A percentile compares a stretch with the other conserved stretches of the same genome.
phyloP scores from a whole-genome alignment of 2,329 filamentous ascomycete genomes.

The Xylaria sp. region DNA sequence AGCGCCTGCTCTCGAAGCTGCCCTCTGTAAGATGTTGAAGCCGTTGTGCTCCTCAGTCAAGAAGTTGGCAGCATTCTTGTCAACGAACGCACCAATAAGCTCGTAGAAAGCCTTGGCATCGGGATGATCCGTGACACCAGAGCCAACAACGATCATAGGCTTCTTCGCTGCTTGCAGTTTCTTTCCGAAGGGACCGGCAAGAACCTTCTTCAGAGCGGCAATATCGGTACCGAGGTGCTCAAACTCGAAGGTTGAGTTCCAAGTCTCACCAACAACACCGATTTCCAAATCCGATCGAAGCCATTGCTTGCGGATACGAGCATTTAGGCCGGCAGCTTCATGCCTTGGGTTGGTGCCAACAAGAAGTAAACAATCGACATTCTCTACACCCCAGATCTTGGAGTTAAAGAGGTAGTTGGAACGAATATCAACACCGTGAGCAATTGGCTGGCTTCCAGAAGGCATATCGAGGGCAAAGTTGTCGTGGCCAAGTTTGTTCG shows the following conservation, averaged over 20 bases:
- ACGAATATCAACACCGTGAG: slow-evolving; percentile 92
- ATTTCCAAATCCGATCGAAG: slow-evolving; percentile 93
- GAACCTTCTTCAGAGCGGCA: slow-evolving; percentile 82
- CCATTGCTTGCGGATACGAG: slow-evolving; percentile 98
- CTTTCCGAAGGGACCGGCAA: slow-evolving; percentile 90
- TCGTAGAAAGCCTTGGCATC: slow-evolving; percentile 96
- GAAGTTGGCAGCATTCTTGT: slow-evolving; percentile 92
- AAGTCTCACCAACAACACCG: slow-evolving; percentile 88
- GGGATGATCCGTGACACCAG: slow-evolving; percentile 86
- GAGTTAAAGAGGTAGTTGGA: slow-evolving; percentile 98
- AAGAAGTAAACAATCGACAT: slow-evolving; percentile 90
- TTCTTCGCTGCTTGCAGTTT: slow-evolving; percentile 87
- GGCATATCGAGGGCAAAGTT: slow-evolving; percentile 94
- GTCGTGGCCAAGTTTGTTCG: slow-evolving; percentile 95
- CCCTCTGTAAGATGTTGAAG: slow-evolving; percentile 95
- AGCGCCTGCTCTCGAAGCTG: slow-evolving; percentile 90
- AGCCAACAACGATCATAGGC: slow-evolving; percentile 97
- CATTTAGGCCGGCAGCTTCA: slow-evolving; percentile 94
- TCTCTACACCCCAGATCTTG: slow-evolving; percentile 90
- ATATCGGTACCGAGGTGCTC: slow-evolving; percentile 87
- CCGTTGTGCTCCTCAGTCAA: slow-evolving; percentile 92
- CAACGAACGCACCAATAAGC: slow-evolving; percentile 86
- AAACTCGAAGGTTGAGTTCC: slow-evolving; percentile 95
- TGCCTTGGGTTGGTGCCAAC: slow-evolving; percentile 95
- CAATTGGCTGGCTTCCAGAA: slow-evolving; percentile 81